phyloP scores from a whole-genome alignment of 2,329 filamentous ascomycete species.

The Aspergillus ustus region DNA sequence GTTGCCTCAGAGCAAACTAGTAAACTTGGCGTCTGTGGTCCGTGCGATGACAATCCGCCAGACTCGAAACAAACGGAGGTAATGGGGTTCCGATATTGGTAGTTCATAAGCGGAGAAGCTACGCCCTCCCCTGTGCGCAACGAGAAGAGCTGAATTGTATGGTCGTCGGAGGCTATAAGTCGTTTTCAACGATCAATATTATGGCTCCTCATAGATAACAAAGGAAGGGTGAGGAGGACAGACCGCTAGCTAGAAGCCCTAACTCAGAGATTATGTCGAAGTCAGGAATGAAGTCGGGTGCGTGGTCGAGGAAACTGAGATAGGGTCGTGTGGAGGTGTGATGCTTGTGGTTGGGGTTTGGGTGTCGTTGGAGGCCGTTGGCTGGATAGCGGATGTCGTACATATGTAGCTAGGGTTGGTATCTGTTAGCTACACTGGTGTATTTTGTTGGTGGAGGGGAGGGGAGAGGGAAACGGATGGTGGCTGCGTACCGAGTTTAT shows the following conservation, averaged over 20 bases:
- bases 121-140: slow-evolving; percentile 41
- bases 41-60: slow-evolving; percentile 27
- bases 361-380: slow-evolving; percentile 32
- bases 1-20: slow-evolving; percentile 37
- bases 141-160: slow-evolving; percentile 44
- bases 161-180: slow-evolving; percentile 37
- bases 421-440: background rate
- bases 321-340: slow-evolving; percentile 42
- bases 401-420: slow-evolving; percentile 40
- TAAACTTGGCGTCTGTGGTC: slow-evolving; percentile 39
- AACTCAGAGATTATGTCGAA: slow-evolving; percentile 45
- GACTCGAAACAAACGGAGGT: slow-evolving; percentile 41
- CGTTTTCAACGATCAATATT: background rate
- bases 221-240: slow-evolving; percentile 2
- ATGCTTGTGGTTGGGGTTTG: slow-evolving; percentile 31
- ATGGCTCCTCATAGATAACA: background rate
- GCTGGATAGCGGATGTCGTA: slow-evolving; percentile 47
- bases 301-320: slow-evolving; percentile 41
- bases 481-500: slow-evolving; percentile 33
- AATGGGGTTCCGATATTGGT: slow-evolving; percentile 32
- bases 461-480: background rate
- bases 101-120: slow-evolving; percentile 31
- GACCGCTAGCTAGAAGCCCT: slow-evolving; percentile 45
- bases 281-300: slow-evolving; percentile 31
- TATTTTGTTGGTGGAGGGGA: too few relatives aligned